phyloP scores from a whole-genome alignment of 2,329 filamentous ascomycete species.

The Graphilbum fragrans region DNA sequence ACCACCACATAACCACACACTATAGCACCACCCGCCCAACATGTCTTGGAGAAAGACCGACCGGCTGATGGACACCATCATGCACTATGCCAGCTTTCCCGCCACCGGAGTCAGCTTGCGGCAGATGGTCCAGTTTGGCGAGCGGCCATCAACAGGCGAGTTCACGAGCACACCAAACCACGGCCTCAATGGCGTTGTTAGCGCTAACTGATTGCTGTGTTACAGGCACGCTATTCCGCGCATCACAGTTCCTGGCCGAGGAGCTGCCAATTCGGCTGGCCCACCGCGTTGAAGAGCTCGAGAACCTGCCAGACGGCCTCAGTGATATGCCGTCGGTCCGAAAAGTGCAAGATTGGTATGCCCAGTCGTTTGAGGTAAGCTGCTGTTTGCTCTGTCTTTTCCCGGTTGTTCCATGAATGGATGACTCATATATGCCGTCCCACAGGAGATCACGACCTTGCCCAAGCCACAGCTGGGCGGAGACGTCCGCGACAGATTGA shows the following conservation, averaged over 20 bases:
- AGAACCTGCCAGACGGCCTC: slow-evolving; percentile 83
- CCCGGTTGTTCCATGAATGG: too few species aligned
- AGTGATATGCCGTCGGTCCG: slow-evolving; percentile 97
- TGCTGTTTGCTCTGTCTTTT: slow-evolving; percentile 4
- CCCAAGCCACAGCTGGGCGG: slow-evolving; percentile 63
- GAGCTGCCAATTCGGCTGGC: slow-evolving; percentile 94
- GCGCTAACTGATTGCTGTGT: too few species aligned
- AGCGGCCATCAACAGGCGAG: slow-evolving; percentile 79
- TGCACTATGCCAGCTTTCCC: slow-evolving; percentile 92
- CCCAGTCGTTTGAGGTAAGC: slow-evolving; percentile 93
- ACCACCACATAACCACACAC: too few species aligned
- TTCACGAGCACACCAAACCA: too few species aligned
- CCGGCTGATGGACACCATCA: slow-evolving; percentile 91
- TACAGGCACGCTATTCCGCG: slow-evolving; percentile 84
- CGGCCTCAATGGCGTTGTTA: neutral
- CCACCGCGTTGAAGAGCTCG: slow-evolving; percentile 90
- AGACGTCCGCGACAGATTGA: slow-evolving; percentile 68
- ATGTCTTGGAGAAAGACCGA: slow-evolving; percentile 95
- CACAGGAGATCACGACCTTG: slow-evolving; percentile 80
- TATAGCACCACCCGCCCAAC: too few species aligned
- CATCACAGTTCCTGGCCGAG: slow-evolving; percentile 95
- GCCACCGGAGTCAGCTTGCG: slow-evolving; percentile 91
- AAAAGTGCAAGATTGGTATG: slow-evolving; percentile 96
- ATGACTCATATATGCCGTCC: too few species aligned
- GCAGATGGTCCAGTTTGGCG: slow-evolving; percentile 98